Conservation (phyloP, 2,329 filamentous ascomycete species). For the Fusarium xyrophilum region DNA sequence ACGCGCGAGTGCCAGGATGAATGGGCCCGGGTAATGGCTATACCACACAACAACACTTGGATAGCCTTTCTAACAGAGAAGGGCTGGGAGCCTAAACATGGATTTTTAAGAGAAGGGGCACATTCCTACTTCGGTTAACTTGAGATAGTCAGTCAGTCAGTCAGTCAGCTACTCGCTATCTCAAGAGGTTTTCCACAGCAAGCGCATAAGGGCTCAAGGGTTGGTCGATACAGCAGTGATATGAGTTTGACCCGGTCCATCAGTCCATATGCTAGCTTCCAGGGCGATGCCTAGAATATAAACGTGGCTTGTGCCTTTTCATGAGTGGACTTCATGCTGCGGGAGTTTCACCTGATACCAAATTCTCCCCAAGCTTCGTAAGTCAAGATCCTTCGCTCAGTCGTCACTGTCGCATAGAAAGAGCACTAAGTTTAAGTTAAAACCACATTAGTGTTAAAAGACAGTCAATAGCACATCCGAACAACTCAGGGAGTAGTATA, state of each 20-base stretch:
- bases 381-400: no score
- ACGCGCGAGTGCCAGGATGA: neutral
- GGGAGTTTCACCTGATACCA: no score
- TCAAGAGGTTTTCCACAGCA: neutral
- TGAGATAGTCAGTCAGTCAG: no score
- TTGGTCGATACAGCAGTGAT: neutral
- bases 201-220: neutral
- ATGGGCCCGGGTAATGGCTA: neutral
- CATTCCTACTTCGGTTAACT: no score
- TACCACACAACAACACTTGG: conserved; percentile 7
- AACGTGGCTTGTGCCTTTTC: no score
- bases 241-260: neutral
- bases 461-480: neutral
- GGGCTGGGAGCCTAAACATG: neutral
- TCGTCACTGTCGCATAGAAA: no score
- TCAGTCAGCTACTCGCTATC: no score
- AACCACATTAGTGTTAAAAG: no score
- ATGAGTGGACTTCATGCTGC: neutral
- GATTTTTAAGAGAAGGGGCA: neutral
- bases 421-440: no score
- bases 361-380: neutral
- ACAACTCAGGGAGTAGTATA: neutral
- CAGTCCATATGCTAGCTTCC: no score
- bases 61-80: conserved; percentile 5
- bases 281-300: neutral